Conservation (phyloP, 176 grass and related monocot genomes). For the Zizania latifolia region DNA sequence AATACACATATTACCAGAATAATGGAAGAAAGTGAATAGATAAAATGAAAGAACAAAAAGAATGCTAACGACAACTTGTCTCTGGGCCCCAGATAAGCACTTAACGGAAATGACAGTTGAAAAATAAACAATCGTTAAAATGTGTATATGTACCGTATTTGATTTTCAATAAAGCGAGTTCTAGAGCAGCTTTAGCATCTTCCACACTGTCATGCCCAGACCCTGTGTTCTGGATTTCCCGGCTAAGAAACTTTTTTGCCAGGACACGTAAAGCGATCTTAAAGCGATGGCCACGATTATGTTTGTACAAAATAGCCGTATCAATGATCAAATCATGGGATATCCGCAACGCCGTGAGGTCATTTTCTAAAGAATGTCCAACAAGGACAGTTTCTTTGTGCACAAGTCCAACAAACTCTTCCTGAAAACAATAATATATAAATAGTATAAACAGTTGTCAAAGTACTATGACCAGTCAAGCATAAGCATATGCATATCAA, state of each 20-base stretch:
- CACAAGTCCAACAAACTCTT: conserved; percentile 67
- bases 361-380: conserved; percentile 96
- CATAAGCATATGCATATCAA: background rate
- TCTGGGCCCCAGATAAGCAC: background rate
- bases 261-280: conserved; percentile 90
- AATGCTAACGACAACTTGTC: background rate
- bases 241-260: conserved; percentile 58
- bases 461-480: conserved; percentile 7
- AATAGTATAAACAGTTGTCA: conserved; percentile 1
- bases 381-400: conserved; percentile 92
- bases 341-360: conserved; percentile 70
- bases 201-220: conserved; percentile 87
- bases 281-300: conserved; percentile 44
- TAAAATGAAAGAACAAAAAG: conserved; percentile 5
- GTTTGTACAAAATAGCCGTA: conserved; percentile 79
- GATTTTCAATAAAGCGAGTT: conserved; percentile 81
- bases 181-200: conserved; percentile 88
- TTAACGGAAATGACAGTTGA: background rate
- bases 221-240: conserved; percentile 60
- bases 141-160: conserved; percentile 51
- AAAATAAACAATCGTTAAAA: background rate
- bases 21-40: background rate
- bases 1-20: conserved; percentile 2
- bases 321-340: conserved; percentile 81
- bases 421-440: conserved; percentile 46